Evolutionary conservation across 108 stramenopile species (phyloP), one percentile per base, ranked within the genome.

Genomic region (Cyclotella kingstonii): DNA sequence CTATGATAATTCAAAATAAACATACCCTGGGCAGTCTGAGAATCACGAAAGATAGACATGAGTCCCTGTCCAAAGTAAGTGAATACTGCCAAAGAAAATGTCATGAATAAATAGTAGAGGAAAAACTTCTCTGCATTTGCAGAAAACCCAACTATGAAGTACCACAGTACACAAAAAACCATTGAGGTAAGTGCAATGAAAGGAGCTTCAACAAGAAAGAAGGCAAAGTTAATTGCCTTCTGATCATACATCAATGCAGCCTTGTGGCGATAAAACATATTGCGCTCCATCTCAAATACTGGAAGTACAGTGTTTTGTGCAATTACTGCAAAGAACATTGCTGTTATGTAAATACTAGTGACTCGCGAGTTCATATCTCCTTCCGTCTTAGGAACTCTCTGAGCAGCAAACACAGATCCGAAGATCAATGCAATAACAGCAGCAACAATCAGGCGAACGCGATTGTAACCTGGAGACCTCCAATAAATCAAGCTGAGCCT

Each of bases 191-290:
- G 54, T 10, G 79, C 8, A 21, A 87, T 62, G 49, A 87, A 84
- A 2, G 86, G 86, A 45, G 79, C 47, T 49, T 87, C 86, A 38
- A 76, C 70, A 31, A 87, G 52, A 9, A 81, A 81, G 59, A 70
- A 84, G 8, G 83, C 79, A 10, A 63, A 18, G 9, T 48, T 45
- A 39, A 87, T 42, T 4, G 83, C 66, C 14, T 29, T 42, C 25
- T 67, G 36, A 49, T 78, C 64, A 58, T 87, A 87, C 86, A 84
- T 87, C 48, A 76, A 30, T 5, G 86, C 79, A 34, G 79, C 79
- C 56, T 87, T 84, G 73, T 87, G 86, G 8, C 83, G 60, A 51
- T 87, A 87, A 48, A 75, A 87, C 86, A 87, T 87, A 69, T 87
- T 87, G 23, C 86, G 54, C 60, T 87, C 86, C 50, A 74, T 66